phyloP scores from a whole-genome alignment of 2,329 filamentous ascomycete genomes.

The Taxawa tesnikishii region DNA sequence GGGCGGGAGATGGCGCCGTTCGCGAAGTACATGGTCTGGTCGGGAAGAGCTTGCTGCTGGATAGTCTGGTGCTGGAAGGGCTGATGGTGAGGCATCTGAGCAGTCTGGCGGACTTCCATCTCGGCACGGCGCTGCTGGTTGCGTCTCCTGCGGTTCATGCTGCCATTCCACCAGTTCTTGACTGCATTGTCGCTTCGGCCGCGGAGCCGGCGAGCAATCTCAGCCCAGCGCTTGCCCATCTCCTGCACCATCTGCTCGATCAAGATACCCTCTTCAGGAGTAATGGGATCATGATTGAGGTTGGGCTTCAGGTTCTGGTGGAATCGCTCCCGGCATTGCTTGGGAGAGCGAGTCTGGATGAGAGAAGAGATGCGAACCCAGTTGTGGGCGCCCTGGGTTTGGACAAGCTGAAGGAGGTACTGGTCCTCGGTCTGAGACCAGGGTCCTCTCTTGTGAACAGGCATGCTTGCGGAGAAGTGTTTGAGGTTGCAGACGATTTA shows the following conservation, averaged over 20 bases:
- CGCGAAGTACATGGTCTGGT: constrained; percentile 10
- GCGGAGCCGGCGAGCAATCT: constrained; percentile 71
- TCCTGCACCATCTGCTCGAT: constrained; percentile 68
- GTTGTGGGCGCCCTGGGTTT: constrained; percentile 63
- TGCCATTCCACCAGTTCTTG: constrained; percentile 97
- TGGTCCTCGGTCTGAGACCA: constrained; percentile 72
- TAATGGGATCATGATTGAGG: constrained; percentile 65
- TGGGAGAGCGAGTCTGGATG: constrained; percentile 69
- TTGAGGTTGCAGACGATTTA: constrained; percentile 7
- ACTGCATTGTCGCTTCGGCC: constrained; percentile 90
- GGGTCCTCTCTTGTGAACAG: constrained; percentile 59
- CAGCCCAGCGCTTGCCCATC: constrained; percentile 82
- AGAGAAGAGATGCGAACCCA: constrained; percentile 78
- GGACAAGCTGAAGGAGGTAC: constrained; percentile 57
- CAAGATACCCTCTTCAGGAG: constrained; percentile 58
- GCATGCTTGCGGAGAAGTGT: constrained; percentile 24
- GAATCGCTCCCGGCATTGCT: constrained; percentile 89
- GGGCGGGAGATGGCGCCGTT: constrained; percentile 8
- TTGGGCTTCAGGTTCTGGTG: constrained; percentile 88
- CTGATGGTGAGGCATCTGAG: constrained; percentile 11
- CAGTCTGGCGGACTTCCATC: constrained; percentile 15
- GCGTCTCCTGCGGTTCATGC: constrained; percentile 62
- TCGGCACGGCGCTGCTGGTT: constrained; percentile 21
- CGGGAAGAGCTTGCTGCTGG: constrained; percentile 12
- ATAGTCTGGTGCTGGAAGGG: constrained; percentile 12